These are phyloP conservation scores for Schizothecium vesticola DNA, from an alignment of 495 filamentous ascomycete species.

Conservation along the genomic window DNA sequence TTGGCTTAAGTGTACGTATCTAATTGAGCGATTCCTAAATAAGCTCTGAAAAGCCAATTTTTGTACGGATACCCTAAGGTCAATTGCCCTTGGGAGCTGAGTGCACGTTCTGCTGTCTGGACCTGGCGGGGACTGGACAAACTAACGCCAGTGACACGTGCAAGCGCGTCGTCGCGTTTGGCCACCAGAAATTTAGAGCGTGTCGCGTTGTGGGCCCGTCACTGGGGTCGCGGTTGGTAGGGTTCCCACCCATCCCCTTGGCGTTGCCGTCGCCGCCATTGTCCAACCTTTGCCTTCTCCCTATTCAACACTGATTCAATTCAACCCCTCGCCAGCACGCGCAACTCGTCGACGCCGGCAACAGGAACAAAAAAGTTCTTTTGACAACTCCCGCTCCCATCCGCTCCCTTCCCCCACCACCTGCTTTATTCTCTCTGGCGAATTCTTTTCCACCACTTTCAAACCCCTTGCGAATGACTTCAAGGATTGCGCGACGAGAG, in stretches of 20 bases:
- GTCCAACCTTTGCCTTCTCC: neutral
- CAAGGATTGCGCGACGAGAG: neutral
- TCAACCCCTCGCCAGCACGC: neutral
- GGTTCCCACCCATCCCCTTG: neutral
- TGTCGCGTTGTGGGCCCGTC: conserved; percentile 5
- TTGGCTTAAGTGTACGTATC: too few species aligned
- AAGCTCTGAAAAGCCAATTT: neutral
- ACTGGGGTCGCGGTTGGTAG: neutral
- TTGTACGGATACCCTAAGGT: too few species aligned
- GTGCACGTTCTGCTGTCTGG: too few species aligned
- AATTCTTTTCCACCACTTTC: neutral
- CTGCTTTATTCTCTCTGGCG: neutral
- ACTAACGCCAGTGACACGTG: neutral
- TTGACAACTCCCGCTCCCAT: neutral
- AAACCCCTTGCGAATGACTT: neutral
- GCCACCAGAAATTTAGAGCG: conserved; percentile 2
- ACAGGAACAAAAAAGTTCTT: neutral
- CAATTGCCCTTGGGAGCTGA: too few species aligned
- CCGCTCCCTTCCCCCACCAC: neutral
- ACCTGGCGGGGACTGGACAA: neutral
- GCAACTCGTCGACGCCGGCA: neutral
- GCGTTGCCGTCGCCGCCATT: neutral
- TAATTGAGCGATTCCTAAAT: too few species aligned
- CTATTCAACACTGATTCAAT: neutral
- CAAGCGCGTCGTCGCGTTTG: conserved; percentile 3